Evolutionary conservation across 306 rosid species (phyloP).

Genomic region (Cicer judaicum): DNA sequence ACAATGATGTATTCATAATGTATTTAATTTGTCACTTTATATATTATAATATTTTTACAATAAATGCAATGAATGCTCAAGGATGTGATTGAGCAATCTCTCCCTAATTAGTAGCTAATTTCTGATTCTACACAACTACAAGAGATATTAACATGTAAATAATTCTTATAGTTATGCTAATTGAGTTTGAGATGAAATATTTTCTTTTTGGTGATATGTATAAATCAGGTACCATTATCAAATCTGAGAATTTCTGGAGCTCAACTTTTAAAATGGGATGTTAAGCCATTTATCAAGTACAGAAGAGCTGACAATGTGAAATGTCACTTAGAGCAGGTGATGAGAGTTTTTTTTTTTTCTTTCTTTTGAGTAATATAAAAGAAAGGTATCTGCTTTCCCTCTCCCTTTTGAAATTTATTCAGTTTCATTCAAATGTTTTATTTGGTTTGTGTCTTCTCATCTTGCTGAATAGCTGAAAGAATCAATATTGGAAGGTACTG

Average conservation of each 20-base stretch:
- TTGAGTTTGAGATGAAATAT: not conserved
- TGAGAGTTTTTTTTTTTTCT: conserved; percentile 33
- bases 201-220: not conserved
- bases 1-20: not conserved
- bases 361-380: conserved; percentile 9
- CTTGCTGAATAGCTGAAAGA: conserved; percentile 66
- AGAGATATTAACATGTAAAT: not conserved
- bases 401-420: conserved; percentile 1
- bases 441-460: conserved; percentile 36
- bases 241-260: conserved; percentile 48
- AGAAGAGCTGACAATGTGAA: conserved; percentile 59
- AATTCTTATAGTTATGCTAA: not conserved
- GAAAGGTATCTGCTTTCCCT: conserved; percentile 12
- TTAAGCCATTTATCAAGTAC: conserved; percentile 53
- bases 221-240: conserved; percentile 54
- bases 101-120: conserved; percentile 1
- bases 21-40: not conserved
- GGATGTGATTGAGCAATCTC: not conserved
- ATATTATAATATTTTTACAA: not conserved
- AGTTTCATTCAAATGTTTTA: conserved; percentile 36
- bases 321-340: conserved; percentile 70
- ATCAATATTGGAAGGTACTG: conserved; percentile 64
- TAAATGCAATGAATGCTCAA: not conserved
- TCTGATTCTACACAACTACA: not conserved
- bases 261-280: conserved; percentile 56